Conservation (phyloP, 306 rosid species). For the Prunus kanzakura region DNA sequence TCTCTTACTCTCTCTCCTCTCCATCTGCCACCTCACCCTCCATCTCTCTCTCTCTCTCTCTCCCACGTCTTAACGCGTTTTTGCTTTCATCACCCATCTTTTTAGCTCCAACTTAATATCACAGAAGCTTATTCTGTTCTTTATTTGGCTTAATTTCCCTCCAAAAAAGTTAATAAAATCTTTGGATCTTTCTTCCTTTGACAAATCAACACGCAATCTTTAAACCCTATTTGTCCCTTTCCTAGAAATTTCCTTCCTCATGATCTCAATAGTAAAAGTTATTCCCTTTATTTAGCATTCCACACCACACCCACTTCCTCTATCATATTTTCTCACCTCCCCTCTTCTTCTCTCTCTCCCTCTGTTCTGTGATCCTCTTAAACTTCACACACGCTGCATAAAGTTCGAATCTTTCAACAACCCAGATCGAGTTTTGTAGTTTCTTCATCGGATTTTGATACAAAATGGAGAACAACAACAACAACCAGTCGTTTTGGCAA, state of each 20-base stretch:
- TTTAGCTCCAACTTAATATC: not conserved
- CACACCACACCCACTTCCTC: not conserved
- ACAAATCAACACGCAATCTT: constrained; percentile 44
- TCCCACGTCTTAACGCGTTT: constrained; percentile 24
- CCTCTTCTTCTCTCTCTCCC: not conserved
- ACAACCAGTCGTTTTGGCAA: constrained; percentile 74
- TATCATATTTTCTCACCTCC: not conserved
- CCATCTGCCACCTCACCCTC: constrained; percentile 5
- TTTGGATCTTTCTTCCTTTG: constrained; percentile 25
- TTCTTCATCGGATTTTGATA: not conserved
- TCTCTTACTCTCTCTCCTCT: constrained; percentile 1
- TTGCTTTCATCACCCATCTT: not conserved
- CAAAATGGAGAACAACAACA: constrained; percentile 54
- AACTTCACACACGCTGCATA: not conserved
- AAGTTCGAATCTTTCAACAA: not conserved
- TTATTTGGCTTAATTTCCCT: not conserved
- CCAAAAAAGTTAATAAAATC: not conserved
- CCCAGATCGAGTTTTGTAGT: constrained; percentile 6
- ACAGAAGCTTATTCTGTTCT: no score
- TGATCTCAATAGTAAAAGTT: not conserved
- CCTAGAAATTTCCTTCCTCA: constrained; percentile 27
- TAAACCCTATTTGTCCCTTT: constrained; percentile 1
- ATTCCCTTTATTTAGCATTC: constrained; percentile 20
- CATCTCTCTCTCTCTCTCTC: no score
- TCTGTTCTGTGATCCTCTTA: not conserved